Conservation (phyloP, 2,329 filamentous ascomycete genomes). For the Apiospora rasikravindrae region DNA sequence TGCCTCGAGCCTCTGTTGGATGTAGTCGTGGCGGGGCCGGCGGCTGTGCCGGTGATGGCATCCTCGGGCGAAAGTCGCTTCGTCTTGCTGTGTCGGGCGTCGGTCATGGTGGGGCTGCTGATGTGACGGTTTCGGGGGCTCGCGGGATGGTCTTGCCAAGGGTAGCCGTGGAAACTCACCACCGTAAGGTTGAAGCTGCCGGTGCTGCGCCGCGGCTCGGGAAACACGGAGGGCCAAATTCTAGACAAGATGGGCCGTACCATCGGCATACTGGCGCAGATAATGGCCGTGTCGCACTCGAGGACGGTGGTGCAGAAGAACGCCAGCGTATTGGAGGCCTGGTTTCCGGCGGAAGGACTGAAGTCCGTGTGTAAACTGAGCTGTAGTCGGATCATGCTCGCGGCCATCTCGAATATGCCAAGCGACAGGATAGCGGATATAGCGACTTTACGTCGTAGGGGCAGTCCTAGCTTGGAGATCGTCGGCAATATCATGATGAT, state of each 20-base stretch:
- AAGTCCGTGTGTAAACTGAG: constrained; percentile 3
- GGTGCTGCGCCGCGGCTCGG: not conserved
- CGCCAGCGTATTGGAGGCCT: not conserved
- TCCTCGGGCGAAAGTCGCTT: not conserved
- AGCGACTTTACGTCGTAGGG: not conserved
- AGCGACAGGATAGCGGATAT: constrained; percentile 1
- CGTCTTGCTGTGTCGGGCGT: not conserved
- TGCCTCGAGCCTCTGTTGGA: not conserved
- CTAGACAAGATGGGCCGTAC: constrained; percentile 1
- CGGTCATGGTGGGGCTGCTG: not conserved
- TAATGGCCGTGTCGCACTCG: constrained; percentile 16
- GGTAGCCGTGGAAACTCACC: constrained; percentile 15
- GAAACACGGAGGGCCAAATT: not conserved
- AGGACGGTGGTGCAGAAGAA: constrained; percentile 15
- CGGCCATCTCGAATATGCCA: constrained; percentile 7
- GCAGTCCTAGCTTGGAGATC: constrained; percentile 4
- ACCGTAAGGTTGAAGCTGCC: constrained; percentile 18
- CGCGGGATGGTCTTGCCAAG: constrained; percentile 15
- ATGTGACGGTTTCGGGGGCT: not conserved
- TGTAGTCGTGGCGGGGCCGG: not conserved
- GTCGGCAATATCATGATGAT: constrained; percentile 16
- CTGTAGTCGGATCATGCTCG: constrained; percentile 4
- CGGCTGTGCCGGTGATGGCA: not conserved
- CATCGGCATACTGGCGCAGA: constrained; percentile 18
- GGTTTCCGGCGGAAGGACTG: not conserved